These are phyloP conservation scores for Phoma sp. DNA, from an alignment of 2,329 filamentous ascomycete species.

Conservation along the genomic window DNA sequence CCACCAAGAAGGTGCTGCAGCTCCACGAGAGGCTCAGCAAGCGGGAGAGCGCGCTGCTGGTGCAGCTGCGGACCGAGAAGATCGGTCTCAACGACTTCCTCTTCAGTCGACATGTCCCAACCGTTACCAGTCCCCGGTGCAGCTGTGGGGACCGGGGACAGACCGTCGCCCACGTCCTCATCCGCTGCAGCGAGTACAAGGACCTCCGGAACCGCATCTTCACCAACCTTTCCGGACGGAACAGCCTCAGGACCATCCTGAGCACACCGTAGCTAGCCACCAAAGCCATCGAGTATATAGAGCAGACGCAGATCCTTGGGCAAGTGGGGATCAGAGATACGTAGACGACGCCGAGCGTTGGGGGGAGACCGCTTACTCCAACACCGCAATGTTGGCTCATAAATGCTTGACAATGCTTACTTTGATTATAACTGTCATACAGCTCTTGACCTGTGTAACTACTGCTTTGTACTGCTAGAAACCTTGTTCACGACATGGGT, in stretches of 20 bases:
- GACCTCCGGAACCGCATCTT: slow-evolving; percentile 1
- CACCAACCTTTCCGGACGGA: background rate
- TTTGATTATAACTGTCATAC: no score
- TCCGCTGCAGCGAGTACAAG: background rate
- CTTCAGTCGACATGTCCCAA: background rate
- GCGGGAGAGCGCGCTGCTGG: slow-evolving; percentile 8
- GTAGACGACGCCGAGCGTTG: background rate
- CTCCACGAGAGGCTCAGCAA: slow-evolving; percentile 24
- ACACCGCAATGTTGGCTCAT: no score
- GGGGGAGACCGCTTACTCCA: no score
- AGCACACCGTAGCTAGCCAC: slow-evolving; percentile 51
- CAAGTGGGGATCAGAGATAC: slow-evolving; percentile 20
- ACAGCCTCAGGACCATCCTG: slow-evolving; percentile 57
- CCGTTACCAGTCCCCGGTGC: background rate
- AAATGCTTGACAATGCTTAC: no score
- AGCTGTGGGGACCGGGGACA: background rate
- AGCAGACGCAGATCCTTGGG: slow-evolving; percentile 30
- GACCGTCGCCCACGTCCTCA: slow-evolving; percentile 22
- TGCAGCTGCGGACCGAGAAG: background rate
- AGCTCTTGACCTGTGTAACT: no score
- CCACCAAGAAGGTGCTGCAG: slow-evolving; percentile 20
- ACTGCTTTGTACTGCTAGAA: no score
- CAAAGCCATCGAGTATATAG: slow-evolving; percentile 24
- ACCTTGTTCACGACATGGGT: no score
- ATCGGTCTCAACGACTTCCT: slow-evolving; percentile 14